These are phyloP conservation scores for Scedosporium dehoogii DNA, from an alignment of 2,329 filamentous ascomycete genomes.

Conservation along the genomic window DNA sequence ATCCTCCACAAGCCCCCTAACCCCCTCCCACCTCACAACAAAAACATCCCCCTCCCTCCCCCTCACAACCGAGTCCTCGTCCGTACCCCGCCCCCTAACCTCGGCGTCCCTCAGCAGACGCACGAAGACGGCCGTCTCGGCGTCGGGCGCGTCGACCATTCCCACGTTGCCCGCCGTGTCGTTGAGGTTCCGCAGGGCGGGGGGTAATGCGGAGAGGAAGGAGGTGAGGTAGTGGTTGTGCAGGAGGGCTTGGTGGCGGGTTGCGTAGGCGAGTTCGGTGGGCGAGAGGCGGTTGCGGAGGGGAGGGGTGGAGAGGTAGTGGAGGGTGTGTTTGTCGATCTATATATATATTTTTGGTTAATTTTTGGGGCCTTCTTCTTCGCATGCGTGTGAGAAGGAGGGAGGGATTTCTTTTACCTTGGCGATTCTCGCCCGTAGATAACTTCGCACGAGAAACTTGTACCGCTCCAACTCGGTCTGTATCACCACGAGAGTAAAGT, in stretches of 20 bases:
- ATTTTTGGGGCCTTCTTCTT: too few relatives aligned
- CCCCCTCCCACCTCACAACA: slow-evolving; percentile 65
- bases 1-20: slow-evolving; percentile 47
- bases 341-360: slow-evolving; percentile 20
- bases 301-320: slow-evolving; percentile 53
- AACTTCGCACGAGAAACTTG: slow-evolving; percentile 80
- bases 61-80: slow-evolving; percentile 50
- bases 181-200: slow-evolving; percentile 71
- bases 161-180: slow-evolving; percentile 81
- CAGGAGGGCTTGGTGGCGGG: slow-evolving; percentile 73
- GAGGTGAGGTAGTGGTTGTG: slow-evolving; percentile 76
- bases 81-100: slow-evolving; percentile 51
- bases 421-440: slow-evolving; percentile 73
- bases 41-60: slow-evolving; percentile 53
- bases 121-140: slow-evolving; percentile 76
- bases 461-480: slow-evolving; percentile 94
- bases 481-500: slow-evolving; percentile 86
- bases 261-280: slow-evolving; percentile 73
- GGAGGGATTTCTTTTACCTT: slow-evolving; percentile 50
- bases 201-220: slow-evolving; percentile 76
- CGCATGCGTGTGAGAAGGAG: background rate
- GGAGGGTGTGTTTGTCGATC: slow-evolving; percentile 68
- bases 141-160: slow-evolving; percentile 86
- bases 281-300: slow-evolving; percentile 58
- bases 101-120: slow-evolving; percentile 54